Base-by-base conservation (phyloP, 1,139 yeast species). In the Pichiaceae sp. region DNA sequence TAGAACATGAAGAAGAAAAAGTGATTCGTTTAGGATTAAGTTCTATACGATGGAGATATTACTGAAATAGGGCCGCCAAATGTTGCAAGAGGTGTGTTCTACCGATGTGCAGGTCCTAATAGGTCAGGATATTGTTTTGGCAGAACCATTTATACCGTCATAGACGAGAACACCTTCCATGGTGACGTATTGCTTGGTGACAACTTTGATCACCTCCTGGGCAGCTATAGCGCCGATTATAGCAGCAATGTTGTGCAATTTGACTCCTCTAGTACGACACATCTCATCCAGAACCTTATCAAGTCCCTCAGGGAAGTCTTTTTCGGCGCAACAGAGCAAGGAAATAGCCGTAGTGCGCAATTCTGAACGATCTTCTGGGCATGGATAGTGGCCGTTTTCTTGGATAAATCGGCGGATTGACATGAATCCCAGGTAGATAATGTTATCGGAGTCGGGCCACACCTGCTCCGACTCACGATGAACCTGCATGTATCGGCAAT, bases 211-310 rank as follows among this genome's bases (percentile, higher is more conserved):
- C 8, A 71, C 72, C 51, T 86, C 96, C 52, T 86, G 95, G 15
- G 86, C 76, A 0, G 75, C 84, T 9, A 84, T 60, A 0, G 95
- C 95, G 4, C 94, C 95, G 48, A 83, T 61, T n/a, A 81, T 57
- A 0, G 80, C 57, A 1, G 74, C 57, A 11, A 70, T 65, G 42
- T 72, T 71, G 37, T 68, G 59, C 16, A 75, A 39, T 43, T 70
- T 73, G 0, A 47, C 44, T 3, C 71, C 68, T 4, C 62, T 58
- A 8, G 62, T 51, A 33, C 78, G 57, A 3, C 60, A 36, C 3
- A 63, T 17, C 40, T 64, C 68, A 35, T 51, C 52, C 12, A 63
- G 37, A 0, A 53, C 43, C 7, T 44, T 38, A 11, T 49, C 52
- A 12, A 56, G 37, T 1, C 46, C 51, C 3, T 49, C 50, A 4